A percentile compares a stretch with the other conserved stretches of the same genome.
phyloP scores from a whole-genome alignment of 495 filamentous ascomycete species.

The Cryomyces antarcticus region DNA sequence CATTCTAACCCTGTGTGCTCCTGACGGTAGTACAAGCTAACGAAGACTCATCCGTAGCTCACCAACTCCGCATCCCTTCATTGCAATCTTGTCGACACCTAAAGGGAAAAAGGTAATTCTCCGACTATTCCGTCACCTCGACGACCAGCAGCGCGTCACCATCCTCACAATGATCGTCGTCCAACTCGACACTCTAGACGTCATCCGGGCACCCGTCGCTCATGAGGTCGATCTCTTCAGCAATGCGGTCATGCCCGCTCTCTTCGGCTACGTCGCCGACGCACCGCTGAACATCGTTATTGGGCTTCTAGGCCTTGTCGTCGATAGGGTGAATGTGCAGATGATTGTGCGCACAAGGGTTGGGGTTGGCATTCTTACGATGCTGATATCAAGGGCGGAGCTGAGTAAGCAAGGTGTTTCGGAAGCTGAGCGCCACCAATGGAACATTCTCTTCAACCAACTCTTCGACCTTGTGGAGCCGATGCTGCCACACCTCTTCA shows the following conservation, averaged over 20 bases:
- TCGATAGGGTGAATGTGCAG: slow-evolving; percentile 61
- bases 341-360: slow-evolving; percentile 62
- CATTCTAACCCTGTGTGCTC: not conserved
- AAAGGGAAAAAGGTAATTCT: slow-evolving; percentile 95
- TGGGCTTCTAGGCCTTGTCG: slow-evolving; percentile 67
- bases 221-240: slow-evolving; percentile 81
- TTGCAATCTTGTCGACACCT: slow-evolving; percentile 77
- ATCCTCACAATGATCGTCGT: slow-evolving; percentile 88
- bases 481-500: slow-evolving; percentile 65
- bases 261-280: slow-evolving; percentile 76
- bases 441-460: slow-evolving; percentile 51
- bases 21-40: slow-evolving; percentile 1
- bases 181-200: slow-evolving; percentile 81
- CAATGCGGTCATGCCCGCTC: slow-evolving; percentile 66
- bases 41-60: slow-evolving; percentile 12
- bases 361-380: slow-evolving; percentile 75
- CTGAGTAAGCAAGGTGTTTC: slow-evolving; percentile 56
- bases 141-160: slow-evolving; percentile 76
- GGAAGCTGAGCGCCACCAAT: slow-evolving; percentile 61
- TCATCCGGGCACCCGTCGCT: slow-evolving; percentile 47
- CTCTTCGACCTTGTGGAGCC: slow-evolving; percentile 80
- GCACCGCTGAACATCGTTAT: slow-evolving; percentile 77
- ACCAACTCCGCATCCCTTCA: slow-evolving; percentile 73
- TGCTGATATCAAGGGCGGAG: slow-evolving; percentile 86
- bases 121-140: slow-evolving; percentile 83